Conservation (phyloP, 1,284 basidiomycete species). For the Rhodotorula sp. region DNA sequence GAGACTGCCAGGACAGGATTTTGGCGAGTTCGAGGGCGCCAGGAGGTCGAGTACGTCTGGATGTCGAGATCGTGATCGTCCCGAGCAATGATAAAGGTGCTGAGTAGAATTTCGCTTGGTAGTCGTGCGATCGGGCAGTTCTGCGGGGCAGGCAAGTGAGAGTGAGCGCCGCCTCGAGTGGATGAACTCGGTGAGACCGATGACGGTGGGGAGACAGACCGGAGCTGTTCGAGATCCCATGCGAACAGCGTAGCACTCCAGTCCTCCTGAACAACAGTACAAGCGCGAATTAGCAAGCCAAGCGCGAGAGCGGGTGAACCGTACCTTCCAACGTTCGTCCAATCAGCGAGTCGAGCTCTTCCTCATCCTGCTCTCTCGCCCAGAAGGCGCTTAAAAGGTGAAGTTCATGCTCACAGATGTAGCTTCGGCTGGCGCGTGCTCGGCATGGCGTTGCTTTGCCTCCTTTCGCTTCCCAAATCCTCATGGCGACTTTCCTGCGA, state of each 20-base stretch:
- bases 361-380: neutral
- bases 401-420: neutral
- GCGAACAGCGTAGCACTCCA: neutral
- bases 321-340: neutral
- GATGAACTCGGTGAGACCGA: neutral
- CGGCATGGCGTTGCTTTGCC: neutral
- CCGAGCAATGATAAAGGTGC: slow-evolving; percentile 5
- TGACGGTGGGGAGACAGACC: neutral
- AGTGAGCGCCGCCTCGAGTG: neutral
- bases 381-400: neutral
- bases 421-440: no score
- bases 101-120: slow-evolving; percentile 20
- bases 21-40: neutral
- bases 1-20: slow-evolving; percentile 18
- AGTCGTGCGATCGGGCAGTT: slow-evolving; percentile 4
- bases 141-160: neutral
- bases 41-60: neutral
- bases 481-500: neutral
- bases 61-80: neutral
- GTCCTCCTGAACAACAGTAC: neutral
- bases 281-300: no score
- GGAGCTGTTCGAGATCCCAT: neutral
- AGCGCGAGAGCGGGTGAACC: no score
- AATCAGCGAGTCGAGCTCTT: neutral
- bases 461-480: neutral